A percentile compares a stretch with the other conserved stretches of the same genome.
These are phyloP conservation scores for Zymoseptoria crescenta DNA, from an alignment of 2,329 filamentous ascomycete species.

Conservation along the genomic window DNA sequence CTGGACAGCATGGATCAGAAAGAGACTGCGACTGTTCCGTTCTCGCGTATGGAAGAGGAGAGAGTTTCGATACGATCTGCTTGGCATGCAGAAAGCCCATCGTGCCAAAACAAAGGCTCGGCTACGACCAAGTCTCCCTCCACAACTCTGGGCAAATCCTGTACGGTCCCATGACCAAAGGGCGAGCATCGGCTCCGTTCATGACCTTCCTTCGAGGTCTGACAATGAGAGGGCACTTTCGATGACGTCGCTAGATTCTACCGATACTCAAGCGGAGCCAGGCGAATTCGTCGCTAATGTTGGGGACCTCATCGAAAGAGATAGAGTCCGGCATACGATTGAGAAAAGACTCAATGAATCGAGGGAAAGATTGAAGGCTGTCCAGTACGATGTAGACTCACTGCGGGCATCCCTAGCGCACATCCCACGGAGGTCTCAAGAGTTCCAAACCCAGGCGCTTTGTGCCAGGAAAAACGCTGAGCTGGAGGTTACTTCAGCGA, in stretches of 20 bases:
- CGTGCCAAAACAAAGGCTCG: not conserved
- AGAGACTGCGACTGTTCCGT: not conserved
- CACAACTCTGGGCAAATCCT: not conserved
- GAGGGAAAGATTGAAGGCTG: not conserved
- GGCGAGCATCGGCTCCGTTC: not conserved
- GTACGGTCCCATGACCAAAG: not conserved
- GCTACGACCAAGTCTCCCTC: not conserved
- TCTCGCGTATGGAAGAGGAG: not conserved
- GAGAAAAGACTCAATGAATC: too few relatives aligned
- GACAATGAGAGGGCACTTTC: too few relatives aligned
- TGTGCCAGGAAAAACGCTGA: not conserved
- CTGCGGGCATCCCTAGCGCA: not conserved
- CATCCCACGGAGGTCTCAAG: not conserved
- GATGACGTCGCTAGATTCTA: too few relatives aligned
- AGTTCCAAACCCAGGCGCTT: not conserved
- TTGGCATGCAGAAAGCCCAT: not conserved
- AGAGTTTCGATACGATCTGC: not conserved
- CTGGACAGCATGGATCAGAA: not conserved
- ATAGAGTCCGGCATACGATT: too few relatives aligned
- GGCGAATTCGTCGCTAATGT: too few relatives aligned
- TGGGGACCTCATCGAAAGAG: too few relatives aligned
- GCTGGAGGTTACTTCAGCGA: not conserved
- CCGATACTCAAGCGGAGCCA: too few relatives aligned
- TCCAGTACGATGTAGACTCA: not conserved
- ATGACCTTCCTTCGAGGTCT: too few relatives aligned